phyloP scores from a whole-genome alignment of 345 rosid genomes.

The Populus tremula region DNA sequence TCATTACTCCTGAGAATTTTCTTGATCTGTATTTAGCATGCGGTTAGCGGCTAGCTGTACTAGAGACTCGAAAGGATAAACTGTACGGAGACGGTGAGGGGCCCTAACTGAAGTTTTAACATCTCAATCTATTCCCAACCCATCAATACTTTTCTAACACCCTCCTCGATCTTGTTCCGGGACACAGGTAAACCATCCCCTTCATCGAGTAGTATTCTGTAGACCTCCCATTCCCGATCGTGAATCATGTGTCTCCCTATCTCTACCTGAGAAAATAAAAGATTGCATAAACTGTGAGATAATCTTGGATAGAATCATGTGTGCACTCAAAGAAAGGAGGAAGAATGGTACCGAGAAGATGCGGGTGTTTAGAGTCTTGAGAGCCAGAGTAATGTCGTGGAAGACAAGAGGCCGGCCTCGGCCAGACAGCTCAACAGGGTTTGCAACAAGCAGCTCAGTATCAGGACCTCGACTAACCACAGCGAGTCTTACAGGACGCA shows the following conservation, averaged over 20 bases:
- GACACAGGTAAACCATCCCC: conserved; percentile 38
- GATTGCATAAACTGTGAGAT: neutral
- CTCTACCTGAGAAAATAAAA: conserved; percentile 45
- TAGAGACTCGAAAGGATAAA: neutral
- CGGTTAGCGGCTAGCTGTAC: conserved; percentile 3
- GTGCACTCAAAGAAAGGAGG: neutral
- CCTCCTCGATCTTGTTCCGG: conserved; percentile 51
- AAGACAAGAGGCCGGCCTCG: conserved; percentile 76
- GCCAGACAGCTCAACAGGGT: conserved; percentile 68
- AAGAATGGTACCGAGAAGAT: conserved; percentile 53
- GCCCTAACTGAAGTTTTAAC: neutral
- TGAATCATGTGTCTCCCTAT: conserved; percentile 55
- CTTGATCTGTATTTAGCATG: neutral
- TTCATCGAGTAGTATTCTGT: conserved; percentile 59
- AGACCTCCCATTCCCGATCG: conserved; percentile 66
- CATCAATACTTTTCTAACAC: conserved; percentile 48
- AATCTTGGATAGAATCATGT: neutral
- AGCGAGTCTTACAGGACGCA: conserved; percentile 54
- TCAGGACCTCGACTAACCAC: conserved; percentile 66
- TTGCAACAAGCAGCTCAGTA: conserved; percentile 63
- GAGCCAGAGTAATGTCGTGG: conserved; percentile 60
- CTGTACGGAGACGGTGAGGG: neutral
- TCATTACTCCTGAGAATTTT: neutral
- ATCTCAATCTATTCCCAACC: conserved; percentile 52
- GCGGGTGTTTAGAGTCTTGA: conserved; percentile 35